Base-by-base conservation (phyloP, 768 basidiomycete genomes). In the Lentinula aciculospora region DNA sequence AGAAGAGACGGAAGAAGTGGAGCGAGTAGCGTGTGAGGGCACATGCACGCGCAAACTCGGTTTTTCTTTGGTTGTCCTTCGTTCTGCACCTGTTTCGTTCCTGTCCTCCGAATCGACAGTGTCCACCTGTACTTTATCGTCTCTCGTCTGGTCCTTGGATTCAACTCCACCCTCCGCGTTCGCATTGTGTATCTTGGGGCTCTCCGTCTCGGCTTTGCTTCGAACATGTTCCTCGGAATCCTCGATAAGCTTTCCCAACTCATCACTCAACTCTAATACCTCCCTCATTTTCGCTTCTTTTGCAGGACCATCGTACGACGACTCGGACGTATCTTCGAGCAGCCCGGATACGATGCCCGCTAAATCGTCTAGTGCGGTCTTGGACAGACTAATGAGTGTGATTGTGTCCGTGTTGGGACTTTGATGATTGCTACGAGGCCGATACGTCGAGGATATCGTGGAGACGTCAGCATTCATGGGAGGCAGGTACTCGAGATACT, bases 251-350 rank as follows among this genome's bases (percentile, higher is more conserved):
- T 72, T 68, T 7, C 81, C 81, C 23, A 98, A 73, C 39, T 76
- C 74, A 67, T 97, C 95, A 62, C 91, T 90, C 25, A 94, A 70
- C 1, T 64, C 71, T 8, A 95, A 75, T 12, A 95, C 74, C 53
- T 84, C 85, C 60, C 86, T 84, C 66, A 94, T 67, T 56, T 81
- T 79, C 23, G 72, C 65, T 0, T 85, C 81, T 60, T 90, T 84
- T 3, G 79, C 75, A 1, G 80, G 81, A 39, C 73, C 70, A 62
- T 83, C 80, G 34, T 88, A 85, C 46, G 80, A 71, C 1, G n/a
- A 46, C 21, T 44, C 19, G 17, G 68, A 66, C 6, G 74, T 34
- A 49, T 81, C 76, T 13, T 74, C 72, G 9, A 84, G 72, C 47
- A 85, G 70, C 29, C 80, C 75, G 29, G 74, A 79, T 1, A 88